Base-by-base conservation (phyloP, 2,329 filamentous ascomycete genomes). In the Knufia petricola region DNA sequence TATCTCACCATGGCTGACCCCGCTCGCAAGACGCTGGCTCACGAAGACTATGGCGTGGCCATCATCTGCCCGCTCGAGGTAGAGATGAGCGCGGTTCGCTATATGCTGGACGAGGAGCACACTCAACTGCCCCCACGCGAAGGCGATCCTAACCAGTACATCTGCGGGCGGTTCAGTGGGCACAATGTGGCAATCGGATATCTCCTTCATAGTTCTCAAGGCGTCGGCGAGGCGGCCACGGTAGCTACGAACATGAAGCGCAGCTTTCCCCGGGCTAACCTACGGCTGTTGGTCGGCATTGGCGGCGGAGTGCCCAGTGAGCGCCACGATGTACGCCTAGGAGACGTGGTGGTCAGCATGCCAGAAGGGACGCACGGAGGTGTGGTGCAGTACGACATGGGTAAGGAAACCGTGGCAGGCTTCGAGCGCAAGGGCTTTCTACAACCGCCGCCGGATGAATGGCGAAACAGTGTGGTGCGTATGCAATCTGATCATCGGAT, bases 361-460 rank as follows among this genome's bases (percentile, higher is more conserved):
- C 58, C 59, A 10, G 50, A 52, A 10, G 49, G 38, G 1, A 37
- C 20, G 1, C 42, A 20, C 3, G 55, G 56, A n/a, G 62, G 62
- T 2, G 58, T 63, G 12, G 52, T 63, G 9, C 61, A 64, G 42
- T 62, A 60, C 45, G 61, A 63, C 34, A 44, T 55, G n/a, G 57
- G 60, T 2, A 63, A 63, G 49, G 37, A 9, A 8, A 30, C 20
- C 8, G 41, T 7, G 17, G 9, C 9, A 7, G 41, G 41, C 10
- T 44, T 7, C 7, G 28, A 30, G 41, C 9, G 20, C 7, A 9
- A 6, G 6, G 24, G 41, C 17, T 3, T 23, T 8, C 28, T 44
- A 4, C 28, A 28, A 8, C 3, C 41, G 9, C 41, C 41, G 20
- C 41, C 23, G 4, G 4, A 20, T 7, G 8, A 10, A 4, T 30